Conservation (phyloP, 1,284 basidiomycete species). For the Phenoliferia sp. region DNA sequence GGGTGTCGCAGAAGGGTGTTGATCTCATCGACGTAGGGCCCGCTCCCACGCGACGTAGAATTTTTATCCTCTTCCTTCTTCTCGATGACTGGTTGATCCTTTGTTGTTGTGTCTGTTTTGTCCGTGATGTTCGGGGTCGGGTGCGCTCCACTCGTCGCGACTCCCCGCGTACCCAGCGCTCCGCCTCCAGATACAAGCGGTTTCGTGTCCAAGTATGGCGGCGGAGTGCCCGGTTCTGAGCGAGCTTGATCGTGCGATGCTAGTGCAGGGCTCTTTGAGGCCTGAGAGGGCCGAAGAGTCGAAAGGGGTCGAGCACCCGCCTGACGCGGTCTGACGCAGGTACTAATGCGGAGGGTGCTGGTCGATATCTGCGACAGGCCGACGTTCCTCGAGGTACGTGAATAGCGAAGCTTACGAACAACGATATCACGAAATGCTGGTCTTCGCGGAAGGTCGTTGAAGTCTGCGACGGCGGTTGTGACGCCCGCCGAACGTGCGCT, state of each 20-base stretch:
- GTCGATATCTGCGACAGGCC: neutral
- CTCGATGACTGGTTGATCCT: neutral
- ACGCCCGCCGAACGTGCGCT: neutral
- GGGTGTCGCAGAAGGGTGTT: conserved; percentile 34
- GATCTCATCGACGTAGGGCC: conserved; percentile 27
- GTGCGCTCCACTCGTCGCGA: neutral
- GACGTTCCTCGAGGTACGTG: neutral
- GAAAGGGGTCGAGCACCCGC: neutral
- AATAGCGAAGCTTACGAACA: neutral
- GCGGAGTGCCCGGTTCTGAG: neutral
- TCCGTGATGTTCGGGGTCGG: neutral
- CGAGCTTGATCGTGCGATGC: neutral
- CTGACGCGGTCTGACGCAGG: neutral
- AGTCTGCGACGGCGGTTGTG: neutral
- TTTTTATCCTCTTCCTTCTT: neutral
- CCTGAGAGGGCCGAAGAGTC: neutral
- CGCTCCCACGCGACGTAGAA: neutral
- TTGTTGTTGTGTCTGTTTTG: neutral
- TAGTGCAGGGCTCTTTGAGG: neutral
- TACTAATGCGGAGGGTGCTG: neutral
- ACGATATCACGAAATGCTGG: neutral
- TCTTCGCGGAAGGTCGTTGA: too few relatives aligned
- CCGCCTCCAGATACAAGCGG: neutral
- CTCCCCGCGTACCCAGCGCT: neutral
- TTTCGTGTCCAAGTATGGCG: neutral